phyloP scores from a whole-genome alignment of 768 basidiomycete species.

The Tylopilus plumbeoviolaceoides region DNA sequence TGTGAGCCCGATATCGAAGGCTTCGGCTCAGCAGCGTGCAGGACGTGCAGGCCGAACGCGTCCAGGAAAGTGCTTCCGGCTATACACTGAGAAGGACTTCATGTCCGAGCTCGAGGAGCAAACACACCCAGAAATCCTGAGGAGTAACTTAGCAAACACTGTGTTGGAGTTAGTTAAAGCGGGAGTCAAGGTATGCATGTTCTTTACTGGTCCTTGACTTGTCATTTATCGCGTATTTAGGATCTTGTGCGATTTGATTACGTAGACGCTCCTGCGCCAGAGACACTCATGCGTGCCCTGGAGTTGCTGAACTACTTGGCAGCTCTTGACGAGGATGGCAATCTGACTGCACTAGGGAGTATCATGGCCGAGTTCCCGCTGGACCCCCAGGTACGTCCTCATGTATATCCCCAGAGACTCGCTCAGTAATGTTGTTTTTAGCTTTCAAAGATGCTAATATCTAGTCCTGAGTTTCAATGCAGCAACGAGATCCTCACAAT shows the following conservation, averaged over 20 bases:
- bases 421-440: slow-evolving; percentile 4
- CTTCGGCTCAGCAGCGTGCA: slow-evolving; percentile 92
- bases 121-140: slow-evolving; percentile 92
- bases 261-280: slow-evolving; percentile 90
- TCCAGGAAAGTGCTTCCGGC: slow-evolving; percentile 94
- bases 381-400: slow-evolving; percentile 77
- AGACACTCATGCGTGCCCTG: slow-evolving; percentile 95
- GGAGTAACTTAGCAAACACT: slow-evolving; percentile 90
- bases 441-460: slow-evolving; percentile 91
- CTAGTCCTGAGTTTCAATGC: slow-evolving; percentile 92
- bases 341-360: slow-evolving; percentile 77
- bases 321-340: slow-evolving; percentile 92
- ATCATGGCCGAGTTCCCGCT: slow-evolving; percentile 99
- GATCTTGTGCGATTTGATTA: slow-evolving; percentile 88
- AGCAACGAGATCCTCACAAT: slow-evolving; percentile 95
- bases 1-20: slow-evolving; percentile 95
- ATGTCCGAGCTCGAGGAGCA: slow-evolving; percentile 95
- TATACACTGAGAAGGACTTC: slow-evolving; percentile 97
- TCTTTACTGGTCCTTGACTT: background rate
- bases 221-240: slow-evolving; percentile 19
- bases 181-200: slow-evolving; percentile 66
- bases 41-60: slow-evolving; percentile 95
- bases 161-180: slow-evolving; percentile 93
- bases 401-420: background rate
- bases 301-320: slow-evolving; percentile 90